These are phyloP conservation scores for Syncephalastrum monosporum DNA, from an alignment of 371 early-diverging fungal species.

Conservation along the genomic window DNA sequence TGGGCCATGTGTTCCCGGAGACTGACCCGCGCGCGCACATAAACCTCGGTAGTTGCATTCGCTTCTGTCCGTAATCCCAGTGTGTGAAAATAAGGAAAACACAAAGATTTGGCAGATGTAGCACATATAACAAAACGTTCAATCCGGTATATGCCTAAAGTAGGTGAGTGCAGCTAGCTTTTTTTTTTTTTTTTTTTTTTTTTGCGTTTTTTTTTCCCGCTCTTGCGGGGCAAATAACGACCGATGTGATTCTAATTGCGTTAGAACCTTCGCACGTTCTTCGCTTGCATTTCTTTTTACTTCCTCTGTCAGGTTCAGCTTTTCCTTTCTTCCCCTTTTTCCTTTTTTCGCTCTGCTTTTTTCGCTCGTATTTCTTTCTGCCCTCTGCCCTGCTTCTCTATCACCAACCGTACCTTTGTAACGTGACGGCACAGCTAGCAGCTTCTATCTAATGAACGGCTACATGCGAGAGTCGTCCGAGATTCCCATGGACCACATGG, in stretches of 20 bases:
- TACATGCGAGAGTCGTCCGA: slow-evolving; percentile 5
- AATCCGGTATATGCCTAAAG: no score
- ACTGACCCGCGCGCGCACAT: no score
- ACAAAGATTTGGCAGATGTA: no score
- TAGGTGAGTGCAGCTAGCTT: no score
- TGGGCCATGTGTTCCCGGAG: no score
- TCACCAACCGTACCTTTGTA: background rate
- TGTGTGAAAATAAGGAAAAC: no score
- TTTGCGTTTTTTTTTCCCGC: slow-evolving; percentile 1
- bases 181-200: background rate
- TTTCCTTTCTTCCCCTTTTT: slow-evolving; percentile 10
- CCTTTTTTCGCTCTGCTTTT: slow-evolving; percentile 6
- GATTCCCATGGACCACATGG: slow-evolving; percentile 9
- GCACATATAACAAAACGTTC: no score
- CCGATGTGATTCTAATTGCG: background rate
- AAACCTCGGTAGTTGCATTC: no score
- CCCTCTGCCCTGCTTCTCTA: slow-evolving; percentile 1
- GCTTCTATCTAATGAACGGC: slow-evolving; percentile 3
- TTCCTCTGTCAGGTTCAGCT: background rate
- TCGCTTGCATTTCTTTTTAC: background rate
- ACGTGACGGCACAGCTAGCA: background rate
- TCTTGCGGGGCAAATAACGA: slow-evolving; percentile 2
- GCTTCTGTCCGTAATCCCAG: no score
- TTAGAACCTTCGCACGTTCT: background rate
- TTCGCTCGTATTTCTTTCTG: slow-evolving; percentile 5